Conservation (phyloP, 331 rosid genomes). For the Phaseolus coccineus region DNA sequence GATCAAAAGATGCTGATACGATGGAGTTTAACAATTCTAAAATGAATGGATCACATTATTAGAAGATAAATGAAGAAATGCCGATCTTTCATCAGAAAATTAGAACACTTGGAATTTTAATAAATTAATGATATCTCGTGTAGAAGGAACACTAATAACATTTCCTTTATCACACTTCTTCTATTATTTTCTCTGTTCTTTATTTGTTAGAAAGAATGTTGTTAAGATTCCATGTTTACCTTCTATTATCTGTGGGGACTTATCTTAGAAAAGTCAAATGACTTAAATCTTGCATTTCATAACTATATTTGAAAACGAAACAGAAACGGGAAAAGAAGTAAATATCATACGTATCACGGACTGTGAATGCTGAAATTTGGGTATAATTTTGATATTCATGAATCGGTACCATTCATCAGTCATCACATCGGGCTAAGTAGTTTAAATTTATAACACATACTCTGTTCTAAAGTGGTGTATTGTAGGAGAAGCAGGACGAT, state of each 20-base stretch:
- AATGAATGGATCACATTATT: neutral
- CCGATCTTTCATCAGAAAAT: neutral
- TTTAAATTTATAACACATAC: neutral
- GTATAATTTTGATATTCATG: slow-evolving; percentile 6
- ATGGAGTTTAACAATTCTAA: neutral
- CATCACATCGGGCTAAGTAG: neutral
- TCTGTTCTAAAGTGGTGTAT: neutral
- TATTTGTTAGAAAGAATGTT: too few relatives aligned
- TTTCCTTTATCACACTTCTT: too few relatives aligned
- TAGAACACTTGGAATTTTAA: neutral
- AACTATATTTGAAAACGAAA: neutral
- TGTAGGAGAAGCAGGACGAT: neutral
- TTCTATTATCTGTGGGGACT: neutral
- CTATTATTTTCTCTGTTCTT: too few relatives aligned
- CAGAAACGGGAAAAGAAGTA: neutral
- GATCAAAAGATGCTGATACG: neutral
- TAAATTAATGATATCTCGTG: neutral
- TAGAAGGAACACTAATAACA: too few relatives aligned
- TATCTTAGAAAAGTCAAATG: neutral
- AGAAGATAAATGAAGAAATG: neutral
- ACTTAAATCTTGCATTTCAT: neutral
- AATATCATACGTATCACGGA: neutral
- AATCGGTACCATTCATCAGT: neutral
- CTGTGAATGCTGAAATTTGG: neutral
- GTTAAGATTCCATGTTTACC: too few relatives aligned